phyloP scores from a whole-genome alignment of 129 eudicot species.

The Scalesia atractyloides region DNA sequence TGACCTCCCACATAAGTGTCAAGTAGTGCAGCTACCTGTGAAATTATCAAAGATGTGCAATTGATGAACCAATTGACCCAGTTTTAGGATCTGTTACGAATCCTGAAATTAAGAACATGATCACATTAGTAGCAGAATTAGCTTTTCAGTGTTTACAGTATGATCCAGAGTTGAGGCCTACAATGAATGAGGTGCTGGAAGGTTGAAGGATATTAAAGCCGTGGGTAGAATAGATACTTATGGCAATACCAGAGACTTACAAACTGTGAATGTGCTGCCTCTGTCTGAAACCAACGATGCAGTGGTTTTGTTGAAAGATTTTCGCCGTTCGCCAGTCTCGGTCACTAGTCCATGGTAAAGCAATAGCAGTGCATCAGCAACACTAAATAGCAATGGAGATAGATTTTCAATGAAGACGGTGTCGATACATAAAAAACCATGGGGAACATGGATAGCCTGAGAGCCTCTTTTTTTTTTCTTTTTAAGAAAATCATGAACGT shows the following conservation, averaged over 20 bases:
- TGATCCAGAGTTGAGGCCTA: conserved; percentile 80
- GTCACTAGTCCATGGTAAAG: conserved; percentile 55
- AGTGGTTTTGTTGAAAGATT: conserved; percentile 44
- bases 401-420: neutral
- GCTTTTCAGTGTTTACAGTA: conserved; percentile 79
- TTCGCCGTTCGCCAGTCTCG: conserved; percentile 48
- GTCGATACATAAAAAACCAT: neutral
- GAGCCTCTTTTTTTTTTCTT: neutral
- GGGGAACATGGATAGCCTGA: neutral
- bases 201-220: conserved; percentile 45
- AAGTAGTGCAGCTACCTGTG: neutral
- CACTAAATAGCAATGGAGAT: conserved; percentile 38
- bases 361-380: conserved; percentile 41
- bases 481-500: too few relatives aligned
- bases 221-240: conserved; percentile 15
- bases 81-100: conserved; percentile 50
- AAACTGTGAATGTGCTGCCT: conserved; percentile 26
- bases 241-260: neutral
- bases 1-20: conserved; percentile 20
- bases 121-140: conserved; percentile 72
- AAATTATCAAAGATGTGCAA: conserved; percentile 27
- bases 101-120: conserved; percentile 52
- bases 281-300: conserved; percentile 53
- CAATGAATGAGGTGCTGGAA: conserved; percentile 69
- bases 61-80: conserved; percentile 62